Evolutionary conservation across 2,329 filamentous ascomycete genomes (phyloP).

Genomic region (Colletotrichum sojae): DNA sequence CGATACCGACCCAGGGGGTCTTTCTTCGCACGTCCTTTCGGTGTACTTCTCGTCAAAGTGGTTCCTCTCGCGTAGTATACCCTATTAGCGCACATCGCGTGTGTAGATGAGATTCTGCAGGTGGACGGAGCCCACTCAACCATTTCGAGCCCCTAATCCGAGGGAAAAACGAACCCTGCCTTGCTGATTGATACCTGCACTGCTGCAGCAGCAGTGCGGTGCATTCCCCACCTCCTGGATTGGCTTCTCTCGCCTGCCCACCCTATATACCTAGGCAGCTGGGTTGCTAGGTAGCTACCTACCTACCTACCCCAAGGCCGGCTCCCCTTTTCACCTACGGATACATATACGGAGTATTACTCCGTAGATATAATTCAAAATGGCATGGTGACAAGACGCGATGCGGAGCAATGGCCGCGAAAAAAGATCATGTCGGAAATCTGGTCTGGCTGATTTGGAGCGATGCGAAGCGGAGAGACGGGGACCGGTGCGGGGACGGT

Average conservation of each 20-base stretch:
- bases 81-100: too few relatives aligned
- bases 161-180: not conserved
- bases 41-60: not conserved
- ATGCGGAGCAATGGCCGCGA: too few relatives aligned
- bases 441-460: too few relatives aligned
- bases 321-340: too few relatives aligned
- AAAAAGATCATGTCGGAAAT: too few relatives aligned
- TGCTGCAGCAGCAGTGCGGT: not conserved
- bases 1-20: not conserved
- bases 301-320: not conserved
- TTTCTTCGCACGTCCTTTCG: not conserved
- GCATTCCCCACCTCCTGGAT: not conserved
- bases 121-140: not conserved
- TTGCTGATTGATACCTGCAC: not conserved
- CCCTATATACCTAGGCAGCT: too few relatives aligned
- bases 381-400: too few relatives aligned
- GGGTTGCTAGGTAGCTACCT: too few relatives aligned
- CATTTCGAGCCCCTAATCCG: not conserved
- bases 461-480: too few relatives aligned
- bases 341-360: too few relatives aligned
- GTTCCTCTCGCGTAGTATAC: not conserved
- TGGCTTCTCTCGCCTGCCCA: slow-evolving; percentile 1
- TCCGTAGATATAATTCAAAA: too few relatives aligned
- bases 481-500: too few relatives aligned
- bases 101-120: slow-evolving; percentile 24